Base-by-base conservation (phyloP, 306 rosid genomes). In the Herpetospermum pedunculosum region DNA sequence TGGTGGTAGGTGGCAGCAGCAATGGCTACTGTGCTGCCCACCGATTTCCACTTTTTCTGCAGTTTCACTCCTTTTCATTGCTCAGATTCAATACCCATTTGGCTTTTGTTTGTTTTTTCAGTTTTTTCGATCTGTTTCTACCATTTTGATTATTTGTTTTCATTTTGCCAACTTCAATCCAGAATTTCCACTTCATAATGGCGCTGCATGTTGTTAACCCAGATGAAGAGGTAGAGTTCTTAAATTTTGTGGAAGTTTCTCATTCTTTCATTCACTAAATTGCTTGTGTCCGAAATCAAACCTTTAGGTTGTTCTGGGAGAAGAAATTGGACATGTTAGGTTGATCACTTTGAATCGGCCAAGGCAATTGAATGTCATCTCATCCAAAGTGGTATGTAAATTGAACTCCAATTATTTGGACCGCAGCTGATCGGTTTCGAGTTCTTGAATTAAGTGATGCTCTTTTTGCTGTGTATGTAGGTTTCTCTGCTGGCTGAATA, bases 341-440 rank as follows among this genome's bases (percentile, higher is more conserved):
- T 72, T 91, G 83, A 62, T 89, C 82, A 89, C 96, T 29, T 80
- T 94, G 83, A 94, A 94, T 81, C 74, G 88, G 53, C 96, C 98
- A 6, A 87, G 81, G 53, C 95, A 88, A 52, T 76, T 94, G 84
- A 94, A 91, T 85, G 96, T 95, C 64, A 94, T 94, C 81, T 89
- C 98, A 44, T 85, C 92, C 44, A 76, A 82, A 79, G 83, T 87
- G 84, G 96, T 89, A 80, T 46, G 73, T 28, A 14, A 16, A 29
- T 8, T 58, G 5, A 6, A 25, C 47, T n/a, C 41, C 2, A 18
- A 8, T 8, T 34, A 35, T 18, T 13, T 44, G 59, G 37, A 40
- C 10, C 48, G 8, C n/a, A n/a, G n/a, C 9, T 63, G 15, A 32
- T 59, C 21, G 55, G 50, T 69, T 12, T 44, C 19, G 0, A 8